These are phyloP conservation scores for Neospermospora avenae DNA, from an alignment of 2,329 filamentous ascomycete genomes.

Conservation along the genomic window DNA sequence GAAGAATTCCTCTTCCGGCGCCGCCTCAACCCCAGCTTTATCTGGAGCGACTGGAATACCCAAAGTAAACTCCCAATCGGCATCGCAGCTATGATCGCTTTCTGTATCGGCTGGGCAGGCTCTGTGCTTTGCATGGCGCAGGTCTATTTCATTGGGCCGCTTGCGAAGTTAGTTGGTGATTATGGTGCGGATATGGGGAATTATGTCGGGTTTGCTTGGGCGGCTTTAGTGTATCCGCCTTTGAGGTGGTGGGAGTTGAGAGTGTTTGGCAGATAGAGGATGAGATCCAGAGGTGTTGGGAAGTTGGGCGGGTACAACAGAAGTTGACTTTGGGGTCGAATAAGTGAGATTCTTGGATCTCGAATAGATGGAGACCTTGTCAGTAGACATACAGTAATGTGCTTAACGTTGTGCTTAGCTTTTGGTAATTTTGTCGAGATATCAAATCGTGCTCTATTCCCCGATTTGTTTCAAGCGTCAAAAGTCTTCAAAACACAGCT, in stretches of 20 bases:
- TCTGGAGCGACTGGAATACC: constrained; percentile 61
- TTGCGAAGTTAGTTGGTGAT: constrained; percentile 54
- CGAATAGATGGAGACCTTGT: no score
- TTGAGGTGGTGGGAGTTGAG: constrained; percentile 35
- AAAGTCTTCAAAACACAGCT: no score
- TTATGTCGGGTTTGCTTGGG: constrained; percentile 55
- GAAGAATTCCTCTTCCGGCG: constrained; percentile 62
- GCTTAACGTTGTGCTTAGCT: no score
- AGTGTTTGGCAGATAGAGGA: constrained; percentile 30
- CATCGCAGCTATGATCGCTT: constrained; percentile 57
- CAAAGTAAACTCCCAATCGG: constrained; percentile 57
- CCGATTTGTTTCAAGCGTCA: no score
- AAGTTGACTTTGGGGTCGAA: no score
- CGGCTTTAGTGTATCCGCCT: constrained; percentile 51
- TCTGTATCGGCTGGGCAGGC: constrained; percentile 62
- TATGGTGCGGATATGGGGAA: constrained; percentile 34
- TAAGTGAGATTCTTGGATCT: no score
- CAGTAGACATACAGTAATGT: no score
- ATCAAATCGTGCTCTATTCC: no score
- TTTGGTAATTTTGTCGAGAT: no score
- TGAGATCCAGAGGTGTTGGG: no score
- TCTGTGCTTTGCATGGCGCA: constrained; percentile 67
- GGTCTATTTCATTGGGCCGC: constrained; percentile 62
- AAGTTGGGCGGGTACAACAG: no score
- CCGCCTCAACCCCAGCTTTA: constrained; percentile 42